phyloP scores from a whole-genome alignment of 164 flowering plant genomes.

The Liquidambar formosana region DNA sequence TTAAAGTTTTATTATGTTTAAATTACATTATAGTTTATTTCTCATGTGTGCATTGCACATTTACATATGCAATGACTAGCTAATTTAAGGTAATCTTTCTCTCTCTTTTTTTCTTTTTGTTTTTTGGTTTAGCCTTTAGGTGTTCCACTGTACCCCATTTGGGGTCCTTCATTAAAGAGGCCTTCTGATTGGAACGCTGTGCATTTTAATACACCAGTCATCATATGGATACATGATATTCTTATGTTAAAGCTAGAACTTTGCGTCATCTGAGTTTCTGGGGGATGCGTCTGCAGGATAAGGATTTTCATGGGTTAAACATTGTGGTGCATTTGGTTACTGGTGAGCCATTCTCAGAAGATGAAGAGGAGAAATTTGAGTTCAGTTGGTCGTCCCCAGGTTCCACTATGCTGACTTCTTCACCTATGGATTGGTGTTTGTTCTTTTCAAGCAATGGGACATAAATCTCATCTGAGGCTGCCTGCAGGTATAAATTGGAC shows the following conservation, averaged over 20 bases:
- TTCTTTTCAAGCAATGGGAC: background rate
- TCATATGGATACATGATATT: background rate
- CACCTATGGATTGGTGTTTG: background rate
- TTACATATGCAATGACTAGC: too few relatives aligned
- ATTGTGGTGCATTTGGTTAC: background rate
- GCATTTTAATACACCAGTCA: too few relatives aligned
- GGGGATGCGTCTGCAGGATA: conserved; percentile 1
- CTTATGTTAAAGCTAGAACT: background rate
- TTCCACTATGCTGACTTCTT: background rate
- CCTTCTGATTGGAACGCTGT: too few relatives aligned
- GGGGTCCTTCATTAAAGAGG: too few relatives aligned
- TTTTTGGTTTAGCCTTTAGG: too few relatives aligned
- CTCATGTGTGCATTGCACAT: too few relatives aligned
- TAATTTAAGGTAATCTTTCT: too few relatives aligned
- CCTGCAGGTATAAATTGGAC: background rate
- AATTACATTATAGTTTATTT: too few relatives aligned
- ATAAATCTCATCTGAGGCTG: background rate
- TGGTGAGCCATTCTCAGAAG: background rate
- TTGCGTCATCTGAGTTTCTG: background rate
- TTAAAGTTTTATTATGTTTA: too few relatives aligned
- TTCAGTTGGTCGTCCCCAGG: background rate
- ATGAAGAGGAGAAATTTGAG: background rate
- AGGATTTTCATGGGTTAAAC: background rate
- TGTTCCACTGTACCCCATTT: too few relatives aligned
- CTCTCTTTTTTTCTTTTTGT: too few relatives aligned